Evolutionary conservation across 2,329 filamentous ascomycete genomes (phyloP).

Genomic region (Macroventuria anomochaeta): DNA sequence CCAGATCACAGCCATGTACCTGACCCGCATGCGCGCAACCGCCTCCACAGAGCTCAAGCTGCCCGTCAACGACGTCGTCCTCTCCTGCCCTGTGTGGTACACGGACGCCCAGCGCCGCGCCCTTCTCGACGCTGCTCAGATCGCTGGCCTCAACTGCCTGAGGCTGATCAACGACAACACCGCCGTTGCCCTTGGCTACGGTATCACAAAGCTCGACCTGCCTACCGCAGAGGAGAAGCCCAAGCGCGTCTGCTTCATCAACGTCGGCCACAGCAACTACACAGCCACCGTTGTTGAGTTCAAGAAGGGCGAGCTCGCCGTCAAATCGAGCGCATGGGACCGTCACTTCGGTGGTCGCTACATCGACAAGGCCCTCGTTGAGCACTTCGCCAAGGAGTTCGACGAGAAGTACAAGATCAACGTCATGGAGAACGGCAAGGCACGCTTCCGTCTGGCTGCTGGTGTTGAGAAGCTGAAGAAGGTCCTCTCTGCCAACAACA

Average conservation of each 20-base stretch:
- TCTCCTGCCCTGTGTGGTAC: slow-evolving; percentile 97
- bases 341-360: slow-evolving; percentile 96
- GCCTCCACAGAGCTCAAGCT: slow-evolving; percentile 86
- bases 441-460: slow-evolving; percentile 81
- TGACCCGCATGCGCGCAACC: slow-evolving; percentile 92
- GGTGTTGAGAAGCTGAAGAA: slow-evolving; percentile 99
- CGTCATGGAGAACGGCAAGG: slow-evolving; percentile 88
- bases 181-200: slow-evolving; percentile 92
- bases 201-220: slow-evolving; percentile 96
- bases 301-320: slow-evolving; percentile 92
- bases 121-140: slow-evolving; percentile 89
- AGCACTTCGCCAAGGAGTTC: slow-evolving; percentile 95
- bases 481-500: slow-evolving; percentile 92
- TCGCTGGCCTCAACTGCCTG: slow-evolving; percentile 90
- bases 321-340: slow-evolving; percentile 92
- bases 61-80: slow-evolving; percentile 88
- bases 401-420: slow-evolving; percentile 98
- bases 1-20: slow-evolving; percentile 92
- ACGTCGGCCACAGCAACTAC: slow-evolving; percentile 97
- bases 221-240: slow-evolving; percentile 89
- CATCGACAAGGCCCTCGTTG: slow-evolving; percentile 92
- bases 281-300: slow-evolving; percentile 94
- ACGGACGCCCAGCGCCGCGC: slow-evolving; percentile 90
- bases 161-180: slow-evolving; percentile 98
- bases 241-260: slow-evolving; percentile 86